These are phyloP conservation scores for Schwanniomyces polymorphus DNA, from an alignment of 805 yeast species.

Conservation along the genomic window DNA sequence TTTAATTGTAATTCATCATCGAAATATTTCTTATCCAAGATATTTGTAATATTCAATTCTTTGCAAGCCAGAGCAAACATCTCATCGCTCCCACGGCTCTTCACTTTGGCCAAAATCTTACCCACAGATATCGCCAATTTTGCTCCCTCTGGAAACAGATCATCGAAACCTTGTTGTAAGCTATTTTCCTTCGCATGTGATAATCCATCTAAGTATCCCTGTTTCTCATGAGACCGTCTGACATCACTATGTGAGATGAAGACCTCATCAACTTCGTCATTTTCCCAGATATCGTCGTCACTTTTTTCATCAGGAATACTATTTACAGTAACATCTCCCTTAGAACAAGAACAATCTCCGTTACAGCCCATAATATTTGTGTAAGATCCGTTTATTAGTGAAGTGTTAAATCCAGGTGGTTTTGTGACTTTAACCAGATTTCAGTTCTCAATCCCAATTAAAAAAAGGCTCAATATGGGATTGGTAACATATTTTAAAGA, in stretches of 20 bases:
- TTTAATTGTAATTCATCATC: constrained; percentile 44
- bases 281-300: constrained; percentile 31
- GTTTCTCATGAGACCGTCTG: constrained; percentile 65
- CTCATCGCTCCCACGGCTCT: constrained; percentile 19
- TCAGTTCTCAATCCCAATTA: neutral
- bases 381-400: neutral
- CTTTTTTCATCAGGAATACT: neutral
- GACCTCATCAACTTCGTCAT: constrained; percentile 17
- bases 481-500: neutral
- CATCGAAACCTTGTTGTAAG: constrained; percentile 79
- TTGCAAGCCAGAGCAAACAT: constrained; percentile 37
- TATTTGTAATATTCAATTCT: constrained; percentile 60
- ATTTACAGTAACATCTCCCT: neutral
- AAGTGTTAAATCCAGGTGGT: neutral
- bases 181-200: constrained; percentile 64
- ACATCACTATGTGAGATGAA: constrained; percentile 26
- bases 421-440: neutral
- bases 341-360: constrained; percentile 11
- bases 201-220: constrained; percentile 84
- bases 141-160: constrained; percentile 77
- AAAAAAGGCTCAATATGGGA: constrained; percentile 1
- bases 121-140: constrained; percentile 68
- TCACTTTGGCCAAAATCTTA: constrained; percentile 51
- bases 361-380: constrained; percentile 5
- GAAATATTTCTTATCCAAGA: constrained; percentile 57